Base-by-base conservation (phyloP, 2,329 filamentous ascomycete genomes). In the Talaromyces sp. region DNA sequence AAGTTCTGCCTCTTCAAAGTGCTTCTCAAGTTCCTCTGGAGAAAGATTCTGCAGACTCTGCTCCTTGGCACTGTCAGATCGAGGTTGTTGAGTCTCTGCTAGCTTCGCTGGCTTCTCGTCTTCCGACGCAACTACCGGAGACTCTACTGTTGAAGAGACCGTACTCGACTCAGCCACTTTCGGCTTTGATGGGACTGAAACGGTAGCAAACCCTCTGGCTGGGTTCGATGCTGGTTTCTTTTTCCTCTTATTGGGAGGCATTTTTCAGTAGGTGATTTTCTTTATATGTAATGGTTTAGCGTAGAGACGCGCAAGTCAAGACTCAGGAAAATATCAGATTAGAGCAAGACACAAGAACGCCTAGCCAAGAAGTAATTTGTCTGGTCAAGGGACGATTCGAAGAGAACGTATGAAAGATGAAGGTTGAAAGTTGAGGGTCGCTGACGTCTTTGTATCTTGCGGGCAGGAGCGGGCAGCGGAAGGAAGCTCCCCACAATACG, bases 121-220 rank as follows among this genome's bases (percentile, higher is more conserved):
- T 63, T 73, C 73, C 39, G 74, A 72, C 1, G 71, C 70, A 5
- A 68, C 65, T 63, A 68, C 72, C 18, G 66, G 61, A 5, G 65
- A 63, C 16, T 74, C 71, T 57, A 67, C 69, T 4, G 69, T 66
- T 6, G 69, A 70, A 21, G 73, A 63, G 21, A 69, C 69, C 5
- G 71, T 64, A 50, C 73, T 72, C 48, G 70, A 66, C 46, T 78
- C 76, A 40, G 77, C 72, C 63, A 76, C 66, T 71, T 93, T 92
- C 52, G 84, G 81, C 73, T 93, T 96, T 25, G 92, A 96, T 48
- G 92, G 91, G 64, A 96, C 84, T 1, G 93, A 98, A 12, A 91
- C 96, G 5, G 95, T 99, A 67, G 93, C 92, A 79, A 97, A 96
- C 18, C 93, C 95, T 75, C 95, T 85, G 42, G 92, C 92, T 64